Conservation (phyloP, 495 filamentous ascomycete genomes). For the Neurospora africana region DNA sequence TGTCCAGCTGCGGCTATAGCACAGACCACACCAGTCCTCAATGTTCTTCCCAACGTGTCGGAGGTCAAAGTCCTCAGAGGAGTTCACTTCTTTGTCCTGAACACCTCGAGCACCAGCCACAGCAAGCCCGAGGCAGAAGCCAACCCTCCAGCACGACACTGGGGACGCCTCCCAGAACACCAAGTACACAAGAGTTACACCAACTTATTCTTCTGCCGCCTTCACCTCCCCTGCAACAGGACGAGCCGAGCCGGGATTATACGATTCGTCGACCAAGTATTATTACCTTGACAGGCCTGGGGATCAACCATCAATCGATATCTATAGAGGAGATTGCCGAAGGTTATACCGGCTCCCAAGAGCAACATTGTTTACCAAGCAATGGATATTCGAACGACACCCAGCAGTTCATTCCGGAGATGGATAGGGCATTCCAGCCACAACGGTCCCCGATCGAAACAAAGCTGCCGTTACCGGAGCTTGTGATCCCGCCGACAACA, state of each 20-base stretch:
- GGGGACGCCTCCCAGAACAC: background rate
- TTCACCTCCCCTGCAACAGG: conserved; percentile 9
- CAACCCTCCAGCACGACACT: background rate
- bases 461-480: conserved; percentile 12
- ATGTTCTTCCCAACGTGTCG: conserved; percentile 11
- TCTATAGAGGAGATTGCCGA: background rate
- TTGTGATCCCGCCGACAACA: conserved; percentile 2
- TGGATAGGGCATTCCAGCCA: conserved; percentile 34
- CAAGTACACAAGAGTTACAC: background rate
- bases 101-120: conserved; percentile 10
- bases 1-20: conserved; percentile 32
- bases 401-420: conserved; percentile 34
- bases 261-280: background rate
- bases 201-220: conserved; percentile 3
- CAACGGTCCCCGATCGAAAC: conserved; percentile 23
- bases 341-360: background rate
- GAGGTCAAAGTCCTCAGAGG: conserved; percentile 14
- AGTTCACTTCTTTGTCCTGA: conserved; percentile 19
- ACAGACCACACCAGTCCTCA: conserved; percentile 12
- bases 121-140: conserved; percentile 7
- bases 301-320: background rate
- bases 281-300: background rate
- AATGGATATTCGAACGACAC: conserved; percentile 20
- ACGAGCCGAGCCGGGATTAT: background rate
- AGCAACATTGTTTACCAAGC: background rate